Conservation (phyloP, 2,329 filamentous ascomycete species). For the Venturia oleaginea region DNA sequence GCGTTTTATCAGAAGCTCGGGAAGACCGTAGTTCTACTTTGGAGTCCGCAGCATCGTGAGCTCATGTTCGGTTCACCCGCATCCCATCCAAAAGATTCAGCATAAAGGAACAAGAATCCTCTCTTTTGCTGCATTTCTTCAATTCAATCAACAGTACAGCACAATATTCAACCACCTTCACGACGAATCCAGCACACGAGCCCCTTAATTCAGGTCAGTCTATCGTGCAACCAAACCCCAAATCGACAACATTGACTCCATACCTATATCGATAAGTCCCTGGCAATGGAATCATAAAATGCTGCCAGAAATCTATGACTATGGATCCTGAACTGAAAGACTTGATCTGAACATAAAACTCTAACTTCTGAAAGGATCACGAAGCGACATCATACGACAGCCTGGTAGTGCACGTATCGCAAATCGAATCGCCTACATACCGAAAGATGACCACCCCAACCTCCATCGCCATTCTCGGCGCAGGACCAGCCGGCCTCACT, state of each 20-base stretch:
- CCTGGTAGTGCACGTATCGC: no score
- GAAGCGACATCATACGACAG: no score
- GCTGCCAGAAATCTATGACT: no score
- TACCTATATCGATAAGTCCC: no score
- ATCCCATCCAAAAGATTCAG: background rate
- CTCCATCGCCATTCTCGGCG: conserved; percentile 25
- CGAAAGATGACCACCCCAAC: conserved; percentile 10
- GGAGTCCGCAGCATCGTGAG: background rate
- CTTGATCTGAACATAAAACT: no score
- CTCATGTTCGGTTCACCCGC: background rate
- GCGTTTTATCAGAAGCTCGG: background rate
- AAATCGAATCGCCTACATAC: background rate
- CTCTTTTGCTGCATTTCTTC: background rate
- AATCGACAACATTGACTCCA: no score
- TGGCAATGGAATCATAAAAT: no score
- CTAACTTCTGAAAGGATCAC: no score
- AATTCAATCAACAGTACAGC: no score
- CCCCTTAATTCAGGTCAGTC: no score
- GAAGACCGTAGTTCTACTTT: background rate
- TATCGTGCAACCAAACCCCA: no score
- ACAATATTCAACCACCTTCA: background rate
- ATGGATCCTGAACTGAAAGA: no score
- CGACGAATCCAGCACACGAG: background rate
- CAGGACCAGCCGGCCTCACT: conserved; percentile 24
- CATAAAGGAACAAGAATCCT: background rate